phyloP scores from a whole-genome alignment of 2,329 filamentous ascomycete species.

The Sporothrix dimorphospora region DNA sequence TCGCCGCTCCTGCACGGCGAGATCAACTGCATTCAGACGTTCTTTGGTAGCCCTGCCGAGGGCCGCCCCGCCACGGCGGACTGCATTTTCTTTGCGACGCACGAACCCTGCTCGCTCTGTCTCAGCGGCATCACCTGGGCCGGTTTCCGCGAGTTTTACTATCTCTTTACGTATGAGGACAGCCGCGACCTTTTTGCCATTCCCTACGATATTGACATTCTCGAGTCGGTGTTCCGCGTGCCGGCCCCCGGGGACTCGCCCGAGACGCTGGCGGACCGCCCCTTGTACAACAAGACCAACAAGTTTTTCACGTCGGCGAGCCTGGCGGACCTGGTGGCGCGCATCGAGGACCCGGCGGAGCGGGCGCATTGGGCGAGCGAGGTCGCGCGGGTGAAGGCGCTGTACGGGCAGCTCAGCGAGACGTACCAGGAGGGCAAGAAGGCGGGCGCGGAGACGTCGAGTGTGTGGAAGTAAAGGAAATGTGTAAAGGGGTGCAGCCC shows the following conservation, averaged over 20 bases:
- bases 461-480: conserved; percentile 51
- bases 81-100: conserved; percentile 62
- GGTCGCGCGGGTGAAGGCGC: conserved; percentile 51
- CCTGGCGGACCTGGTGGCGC: conserved; percentile 46
- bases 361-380: conserved; percentile 44
- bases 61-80: conserved; percentile 43
- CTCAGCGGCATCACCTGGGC: conserved; percentile 62
- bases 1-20: conserved; percentile 63
- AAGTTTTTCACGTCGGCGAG: conserved; percentile 57
- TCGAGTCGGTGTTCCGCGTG: conserved; percentile 59
- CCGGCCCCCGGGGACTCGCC: conserved; percentile 44
- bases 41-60: conserved; percentile 50
- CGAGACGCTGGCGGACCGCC: conserved; percentile 44
- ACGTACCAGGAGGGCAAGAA: conserved; percentile 55
- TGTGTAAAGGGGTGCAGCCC: too few relatives aligned
- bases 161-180: conserved; percentile 63
- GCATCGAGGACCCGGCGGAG: conserved; percentile 44
- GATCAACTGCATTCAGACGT: conserved; percentile 63
- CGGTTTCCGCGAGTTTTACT: conserved; percentile 60
- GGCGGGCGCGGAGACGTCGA: conserved; percentile 48
- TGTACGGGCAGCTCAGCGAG: conserved; percentile 52
- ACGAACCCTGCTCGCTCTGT: conserved; percentile 62
- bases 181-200: conserved; percentile 59
- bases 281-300: conserved; percentile 59
- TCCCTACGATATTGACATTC: conserved; percentile 61